These are phyloP conservation scores for Saitoella complicata DNA, from an alignment of 805 yeast species.

Conservation along the genomic window DNA sequence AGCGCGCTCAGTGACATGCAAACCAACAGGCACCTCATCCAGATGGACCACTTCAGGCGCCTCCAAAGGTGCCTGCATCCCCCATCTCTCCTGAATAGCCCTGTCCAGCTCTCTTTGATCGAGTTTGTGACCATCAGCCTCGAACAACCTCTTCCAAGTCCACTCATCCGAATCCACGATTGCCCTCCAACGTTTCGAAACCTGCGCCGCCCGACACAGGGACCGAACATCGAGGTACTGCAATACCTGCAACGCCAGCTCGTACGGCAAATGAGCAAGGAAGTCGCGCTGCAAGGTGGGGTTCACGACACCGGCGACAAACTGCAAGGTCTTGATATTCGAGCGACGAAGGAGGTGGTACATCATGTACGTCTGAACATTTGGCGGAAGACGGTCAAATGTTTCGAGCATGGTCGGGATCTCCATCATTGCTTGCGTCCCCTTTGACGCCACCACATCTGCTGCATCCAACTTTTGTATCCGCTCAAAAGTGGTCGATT, in stretches of 20 bases:
- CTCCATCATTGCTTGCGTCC: slow-evolving; percentile 6
- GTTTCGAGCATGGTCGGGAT: slow-evolving; percentile 17
- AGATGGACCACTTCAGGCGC: not conserved
- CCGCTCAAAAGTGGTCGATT: too few relatives aligned
- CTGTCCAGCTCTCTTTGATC: slow-evolving; percentile 7
- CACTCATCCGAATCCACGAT: slow-evolving; percentile 43
- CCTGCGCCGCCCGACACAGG: slow-evolving; percentile 43
- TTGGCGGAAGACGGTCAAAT: slow-evolving; percentile 27
- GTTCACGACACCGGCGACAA: slow-evolving; percentile 36
- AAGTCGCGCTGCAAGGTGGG: slow-evolving; percentile 57
- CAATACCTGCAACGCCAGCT: slow-evolving; percentile 51
- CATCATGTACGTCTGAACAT: slow-evolving; percentile 33
- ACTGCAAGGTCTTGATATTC: slow-evolving; percentile 45
- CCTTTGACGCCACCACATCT: too few relatives aligned
- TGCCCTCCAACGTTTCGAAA: slow-evolving; percentile 53
- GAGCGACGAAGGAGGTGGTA: slow-evolving; percentile 41
- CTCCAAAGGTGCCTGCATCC: not conserved
- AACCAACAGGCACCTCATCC: not conserved
- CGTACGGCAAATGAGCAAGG: slow-evolving; percentile 53
- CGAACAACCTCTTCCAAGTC: slow-evolving; percentile 55
- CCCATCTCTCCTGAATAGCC: not conserved
- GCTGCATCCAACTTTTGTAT: too few relatives aligned
- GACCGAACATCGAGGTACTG: slow-evolving; percentile 46
- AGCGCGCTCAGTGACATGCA: not conserved
- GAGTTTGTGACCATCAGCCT: slow-evolving; percentile 44